Conservation (phyloP, 2,329 filamentous ascomycete species). For the Talaromyces albobiverticillius region DNA sequence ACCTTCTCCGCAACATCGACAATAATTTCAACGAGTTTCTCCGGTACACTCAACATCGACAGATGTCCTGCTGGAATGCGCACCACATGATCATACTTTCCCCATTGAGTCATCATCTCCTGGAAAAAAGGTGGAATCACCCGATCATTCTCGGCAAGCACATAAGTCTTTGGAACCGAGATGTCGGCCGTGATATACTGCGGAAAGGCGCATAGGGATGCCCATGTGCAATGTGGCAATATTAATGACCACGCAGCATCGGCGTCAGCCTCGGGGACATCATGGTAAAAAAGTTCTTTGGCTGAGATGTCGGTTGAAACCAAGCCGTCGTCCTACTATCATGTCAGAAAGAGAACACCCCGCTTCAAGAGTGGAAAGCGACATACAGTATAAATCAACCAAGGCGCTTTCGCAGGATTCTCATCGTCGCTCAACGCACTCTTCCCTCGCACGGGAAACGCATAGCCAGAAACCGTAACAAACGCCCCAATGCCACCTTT, state of each 20-base stretch:
- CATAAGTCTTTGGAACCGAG: not conserved
- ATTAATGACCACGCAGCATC: not conserved
- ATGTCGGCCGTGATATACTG: not conserved
- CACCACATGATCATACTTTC: too few species aligned
- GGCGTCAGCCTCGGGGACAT: not conserved
- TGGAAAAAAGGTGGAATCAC: not conserved
- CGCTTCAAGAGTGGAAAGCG: too few species aligned
- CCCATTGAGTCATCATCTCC: not conserved
- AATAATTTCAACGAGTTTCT: too few species aligned
- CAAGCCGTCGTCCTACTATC: not conserved
- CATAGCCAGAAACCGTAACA: not conserved
- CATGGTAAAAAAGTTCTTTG: not conserved
- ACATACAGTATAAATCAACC: too few species aligned
- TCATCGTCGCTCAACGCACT: not conserved
- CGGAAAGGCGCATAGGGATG: not conserved
- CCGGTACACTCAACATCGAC: too few species aligned
- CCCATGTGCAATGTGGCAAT: too few species aligned
- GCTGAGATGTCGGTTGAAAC: not conserved
- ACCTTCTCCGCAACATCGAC: too few species aligned
- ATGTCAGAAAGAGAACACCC: too few species aligned
- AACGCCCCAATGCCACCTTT: not conserved
- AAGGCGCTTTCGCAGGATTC: not conserved
- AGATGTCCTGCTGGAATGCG: too few species aligned
- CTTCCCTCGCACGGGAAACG: not conserved
- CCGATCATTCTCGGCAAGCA: not conserved